Base-by-base conservation (phyloP, 164 flowering plant species). In the Litsea cubeba region DNA sequence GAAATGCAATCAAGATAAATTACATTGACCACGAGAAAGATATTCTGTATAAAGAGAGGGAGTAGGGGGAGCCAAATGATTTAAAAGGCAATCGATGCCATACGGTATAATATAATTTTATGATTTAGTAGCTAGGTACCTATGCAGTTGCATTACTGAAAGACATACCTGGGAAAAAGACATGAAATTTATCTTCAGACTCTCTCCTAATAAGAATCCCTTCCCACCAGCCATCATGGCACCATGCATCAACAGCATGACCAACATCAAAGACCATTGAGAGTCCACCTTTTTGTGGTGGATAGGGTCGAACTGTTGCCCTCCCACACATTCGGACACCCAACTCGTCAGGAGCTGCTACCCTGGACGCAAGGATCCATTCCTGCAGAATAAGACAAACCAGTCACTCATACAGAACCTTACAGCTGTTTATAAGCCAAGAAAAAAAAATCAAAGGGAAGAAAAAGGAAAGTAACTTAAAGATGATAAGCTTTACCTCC, bases 141-240 rank as follows among this genome's bases (percentile, higher is more conserved):
- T 40, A 40, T 40, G 46, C 8, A 40, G 11, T 8, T 8, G 46
- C 11, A 40, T 40, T 40, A 7, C 46, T 40, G n/a, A 20, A 54
- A 20, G n/a, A 20, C 85, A 50, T 51, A 94, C 98, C 98, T 82
- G 96, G 95, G 65, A 94, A 90, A 80, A 85, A 86, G 12, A 92
- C 90, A 70, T 58, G 81, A 62, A 88, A 18, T 60, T 76, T 81
- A 49, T 84, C 88, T 22, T 80, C 81, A 17, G 85, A 70, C 70
- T 84, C 89, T 65, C 82, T 88, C 70, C 71, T 74, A 57, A 91
- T 72, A n/a, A 94, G 90, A 71, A 92, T 84, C 58, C 98, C 98
- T 82, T 94, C 98, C 98, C 98, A 91, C 98, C 98, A 94, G 2
- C 93, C 97, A 82, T 90, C 95, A 81, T 87, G 79, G 91, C 88